These are phyloP conservation scores for Salix brachista DNA, from an alignment of 345 rosid genomes.

Conservation along the genomic window DNA sequence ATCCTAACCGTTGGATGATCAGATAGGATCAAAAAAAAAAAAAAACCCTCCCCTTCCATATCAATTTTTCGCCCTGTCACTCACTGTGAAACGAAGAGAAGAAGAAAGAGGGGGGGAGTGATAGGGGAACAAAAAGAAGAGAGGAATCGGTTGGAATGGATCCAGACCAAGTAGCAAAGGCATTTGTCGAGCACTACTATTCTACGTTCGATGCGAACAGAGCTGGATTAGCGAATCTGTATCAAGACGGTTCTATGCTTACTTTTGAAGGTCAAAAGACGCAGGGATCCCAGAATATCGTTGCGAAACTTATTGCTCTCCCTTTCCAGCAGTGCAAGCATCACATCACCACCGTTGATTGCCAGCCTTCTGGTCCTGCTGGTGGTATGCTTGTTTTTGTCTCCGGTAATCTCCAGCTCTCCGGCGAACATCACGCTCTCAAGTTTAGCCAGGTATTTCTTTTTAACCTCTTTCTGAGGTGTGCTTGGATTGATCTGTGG, in stretches of 20 bases:
- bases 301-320: constrained; percentile 69
- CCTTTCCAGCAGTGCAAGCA: constrained; percentile 97
- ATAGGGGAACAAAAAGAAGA: not conserved
- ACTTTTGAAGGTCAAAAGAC: constrained; percentile 95
- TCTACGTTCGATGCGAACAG: constrained; percentile 76
- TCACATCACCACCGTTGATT: constrained; percentile 73
- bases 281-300: constrained; percentile 73
- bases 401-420: constrained; percentile 82
- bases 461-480: not conserved
- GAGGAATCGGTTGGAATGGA: constrained; percentile 43
- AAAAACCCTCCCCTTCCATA: not conserved
- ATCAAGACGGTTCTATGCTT: constrained; percentile 84
- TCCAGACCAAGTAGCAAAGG: constrained; percentile 75
- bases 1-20: constrained; percentile 5
- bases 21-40: not conserved
- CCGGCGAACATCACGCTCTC: constrained; percentile 90
- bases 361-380: constrained; percentile 96
- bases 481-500: not conserved
- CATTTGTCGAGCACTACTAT: constrained; percentile 92
- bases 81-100: not conserved
- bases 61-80: not conserved
- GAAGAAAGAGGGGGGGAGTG: constrained; percentile 19
- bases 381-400: constrained; percentile 94
- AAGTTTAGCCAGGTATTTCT: constrained; percentile 84
- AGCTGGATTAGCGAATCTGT: constrained; percentile 52